Conservation (phyloP, 75 land plant genomes). For the Pseudotsuga menziesii region DNA sequence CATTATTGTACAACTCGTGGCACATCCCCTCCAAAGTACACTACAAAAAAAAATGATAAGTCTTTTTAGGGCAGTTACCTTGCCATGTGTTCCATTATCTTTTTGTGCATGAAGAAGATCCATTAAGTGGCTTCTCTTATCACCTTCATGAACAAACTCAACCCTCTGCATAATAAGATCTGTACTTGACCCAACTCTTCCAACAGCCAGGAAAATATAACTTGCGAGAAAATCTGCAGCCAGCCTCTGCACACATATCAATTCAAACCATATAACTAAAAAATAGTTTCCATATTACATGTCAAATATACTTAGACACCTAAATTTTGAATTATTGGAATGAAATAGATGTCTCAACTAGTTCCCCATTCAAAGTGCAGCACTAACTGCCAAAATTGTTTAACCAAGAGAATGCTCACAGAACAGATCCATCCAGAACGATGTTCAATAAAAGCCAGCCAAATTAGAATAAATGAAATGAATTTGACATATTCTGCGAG, state of each 20-base stretch:
- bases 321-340: slow-evolving; percentile 2
- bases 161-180: slow-evolving; percentile 64
- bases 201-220: slow-evolving; percentile 75
- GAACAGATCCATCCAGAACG: too few species aligned
- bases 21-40: background rate
- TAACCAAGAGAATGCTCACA: too few species aligned
- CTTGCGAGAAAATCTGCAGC: slow-evolving; percentile 66
- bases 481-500: slow-evolving; percentile 11
- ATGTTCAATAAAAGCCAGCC: too few species aligned
- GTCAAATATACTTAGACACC: background rate
- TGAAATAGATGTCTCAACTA: background rate
- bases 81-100: slow-evolving; percentile 37
- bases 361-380: too few species aligned
- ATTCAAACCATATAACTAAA: slow-evolving; percentile 9
- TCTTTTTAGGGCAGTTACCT: slow-evolving; percentile 19
- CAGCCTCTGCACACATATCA: slow-evolving; percentile 40
- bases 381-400: too few species aligned
- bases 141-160: slow-evolving; percentile 59
- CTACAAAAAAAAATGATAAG: background rate
- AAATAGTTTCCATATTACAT: background rate
- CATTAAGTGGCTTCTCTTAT: slow-evolving; percentile 67
- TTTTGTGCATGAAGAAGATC: slow-evolving; percentile 55
- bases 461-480: too few species aligned
- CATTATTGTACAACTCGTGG: background rate
- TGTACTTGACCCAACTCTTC: slow-evolving; percentile 80